Evolutionary conservation across 2,329 filamentous ascomycete species (phyloP), one percentile per base, ranked within the genome.

Genomic region (Clarireedia sp.): DNA sequence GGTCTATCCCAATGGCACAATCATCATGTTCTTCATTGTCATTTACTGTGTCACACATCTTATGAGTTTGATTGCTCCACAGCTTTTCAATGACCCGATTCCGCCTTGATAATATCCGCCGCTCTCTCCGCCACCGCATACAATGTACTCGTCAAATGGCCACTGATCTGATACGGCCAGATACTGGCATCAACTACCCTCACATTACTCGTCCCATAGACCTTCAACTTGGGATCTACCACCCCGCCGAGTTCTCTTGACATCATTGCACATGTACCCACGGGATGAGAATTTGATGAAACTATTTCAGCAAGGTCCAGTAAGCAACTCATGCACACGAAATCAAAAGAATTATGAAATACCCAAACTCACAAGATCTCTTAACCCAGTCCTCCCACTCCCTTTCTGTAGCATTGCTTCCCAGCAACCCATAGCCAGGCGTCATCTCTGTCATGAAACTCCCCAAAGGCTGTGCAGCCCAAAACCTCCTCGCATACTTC

Each of bases 181-280:
- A 62, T 43, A 23, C 58, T 61, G 3, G 61, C 61, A 61, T 63
- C 61, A 12, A 59, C 57, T 2, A 63, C 61, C 29, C 59, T 55
- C 29, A 63, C 53, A 26, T 57, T 58, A 37, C 38, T 53, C 21
- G 55, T 58, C 7, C 57, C 55, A 57, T 62, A 63, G 3, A 63
- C 60, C 37, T 38, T 61, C 57, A 63, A 51, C 23, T 54, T 49
- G 6, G 46, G 29, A 51, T 63, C 61, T 19, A 63, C 60, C 17
- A 63, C 61, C 8, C 61, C 61, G 5, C 59, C 61, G 8, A 55
- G 48, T 9, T 55, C 50, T 26, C 46, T 54, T 6, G 48, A 43
- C 51, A 59, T 55, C 61, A 63, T 62, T 3, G 61, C 53, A 45
- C 60, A 62, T 9, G 59, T 63, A 1, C 61, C 59, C 3, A 56